A percentile compares a stretch with the other conserved stretches of the same genome.
Evolutionary conservation across 495 filamentous ascomycete genomes (phyloP).

Genomic region (Melanomma pulvis-pyrius): DNA sequence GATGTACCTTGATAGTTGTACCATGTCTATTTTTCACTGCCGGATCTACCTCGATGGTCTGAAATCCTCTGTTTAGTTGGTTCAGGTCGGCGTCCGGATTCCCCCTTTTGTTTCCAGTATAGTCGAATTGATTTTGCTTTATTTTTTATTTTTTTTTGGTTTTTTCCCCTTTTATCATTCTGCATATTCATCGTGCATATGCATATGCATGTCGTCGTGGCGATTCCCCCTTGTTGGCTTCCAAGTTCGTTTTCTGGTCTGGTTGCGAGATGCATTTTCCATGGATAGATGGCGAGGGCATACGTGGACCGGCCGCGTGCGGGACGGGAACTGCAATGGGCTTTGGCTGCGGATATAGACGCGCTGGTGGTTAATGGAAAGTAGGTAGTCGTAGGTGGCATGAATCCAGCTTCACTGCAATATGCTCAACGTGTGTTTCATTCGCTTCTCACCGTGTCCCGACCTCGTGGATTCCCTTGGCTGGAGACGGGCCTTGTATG

Average conservation of each 20-base stretch:
- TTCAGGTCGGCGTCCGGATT: neutral
- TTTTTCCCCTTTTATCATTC: too few species aligned
- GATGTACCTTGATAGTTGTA: conserved; percentile 11
- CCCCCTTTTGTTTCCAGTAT: neutral
- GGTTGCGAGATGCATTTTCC: neutral
- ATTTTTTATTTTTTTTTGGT: too few species aligned
- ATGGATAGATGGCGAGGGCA: neutral
- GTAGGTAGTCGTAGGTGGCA: neutral
- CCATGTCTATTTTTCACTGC: neutral
- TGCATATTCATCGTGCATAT: too few species aligned
- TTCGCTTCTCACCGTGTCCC: neutral
- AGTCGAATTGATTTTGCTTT: too few species aligned
- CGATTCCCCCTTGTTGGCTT: neutral
- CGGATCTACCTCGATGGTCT: neutral
- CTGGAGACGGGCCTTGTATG: too few species aligned
- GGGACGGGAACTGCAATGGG: neutral
- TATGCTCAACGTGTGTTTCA: neutral
- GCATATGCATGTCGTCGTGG: neutral
- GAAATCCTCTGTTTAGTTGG: neutral
- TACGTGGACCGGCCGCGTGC: neutral
- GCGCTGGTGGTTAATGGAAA: neutral
- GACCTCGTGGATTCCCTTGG: too few species aligned
- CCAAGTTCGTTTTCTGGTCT: neutral
- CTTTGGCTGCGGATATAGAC: neutral
- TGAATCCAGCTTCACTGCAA: neutral